Conservation (phyloP, 2,329 filamentous ascomycete genomes). For the Cryphonectria carpinicola region DNA sequence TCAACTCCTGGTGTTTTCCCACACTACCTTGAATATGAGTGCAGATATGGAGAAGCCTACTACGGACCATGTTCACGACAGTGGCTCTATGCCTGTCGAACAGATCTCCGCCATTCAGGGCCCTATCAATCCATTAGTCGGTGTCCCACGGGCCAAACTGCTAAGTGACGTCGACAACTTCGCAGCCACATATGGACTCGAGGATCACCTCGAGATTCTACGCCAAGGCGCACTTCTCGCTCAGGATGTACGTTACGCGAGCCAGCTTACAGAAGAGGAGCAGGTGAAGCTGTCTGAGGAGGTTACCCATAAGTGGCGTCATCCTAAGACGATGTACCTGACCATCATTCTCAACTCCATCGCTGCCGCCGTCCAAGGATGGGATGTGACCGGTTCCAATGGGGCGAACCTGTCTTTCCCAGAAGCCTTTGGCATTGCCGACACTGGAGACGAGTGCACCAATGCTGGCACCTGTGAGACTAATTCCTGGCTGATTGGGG, state of each 20-base stretch:
- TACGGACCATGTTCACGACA: neutral
- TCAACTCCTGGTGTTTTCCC: neutral
- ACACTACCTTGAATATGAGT: neutral
- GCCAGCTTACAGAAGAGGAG: neutral
- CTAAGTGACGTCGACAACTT: neutral
- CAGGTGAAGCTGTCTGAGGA: conserved; percentile 44
- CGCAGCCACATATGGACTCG: neutral
- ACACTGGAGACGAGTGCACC: neutral
- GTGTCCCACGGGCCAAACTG: neutral
- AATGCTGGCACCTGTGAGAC: neutral
- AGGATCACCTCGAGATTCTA: neutral
- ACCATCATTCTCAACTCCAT: conserved; percentile 57
- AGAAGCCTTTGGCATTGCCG: conserved; percentile 52
- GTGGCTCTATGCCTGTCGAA: neutral
- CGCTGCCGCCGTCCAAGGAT: conserved; percentile 56
- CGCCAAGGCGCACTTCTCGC: neutral
- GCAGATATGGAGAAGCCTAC: neutral
- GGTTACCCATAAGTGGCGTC: conserved; percentile 68
- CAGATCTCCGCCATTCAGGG: neutral
- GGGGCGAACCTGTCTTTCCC: conserved; percentile 68
- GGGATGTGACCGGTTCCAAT: conserved; percentile 51
- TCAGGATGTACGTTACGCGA: neutral
- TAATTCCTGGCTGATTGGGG: conserved; percentile 57
- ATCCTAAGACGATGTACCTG: conserved; percentile 64
- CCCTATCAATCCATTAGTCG: neutral